Evolutionary conservation across 2,329 filamentous ascomycete species (phyloP), one percentile per base, ranked within the genome.

Genomic region (Penicillium psychrosexuale): DNA sequence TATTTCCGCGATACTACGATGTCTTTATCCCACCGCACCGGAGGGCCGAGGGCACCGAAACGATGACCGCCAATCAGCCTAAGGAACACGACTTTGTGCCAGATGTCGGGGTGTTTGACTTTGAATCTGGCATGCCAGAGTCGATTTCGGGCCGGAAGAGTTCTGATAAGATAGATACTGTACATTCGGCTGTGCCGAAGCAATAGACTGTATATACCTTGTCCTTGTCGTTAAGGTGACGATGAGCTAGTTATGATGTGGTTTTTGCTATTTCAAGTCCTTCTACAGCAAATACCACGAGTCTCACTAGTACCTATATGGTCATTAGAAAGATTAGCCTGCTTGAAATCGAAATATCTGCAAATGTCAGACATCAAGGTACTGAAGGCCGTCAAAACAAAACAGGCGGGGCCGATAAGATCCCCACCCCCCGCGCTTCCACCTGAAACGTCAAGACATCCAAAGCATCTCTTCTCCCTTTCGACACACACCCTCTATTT

Each of bases 1-100:
- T 83, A 5, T 65, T 82, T 30, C 82, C 82, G 3, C 73, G 79
- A 9, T 84, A 81, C 69, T 83, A 80, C 59, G 75, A 82, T 59
- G 67, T 77, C 4, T 76, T 84, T 33, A 77, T 84, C 33, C 81
- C 82, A 0, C 61, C 72, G 0, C 61, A 72, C 3, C 75, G 82
- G 1, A 70, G 74, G 0, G 67, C 68, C 8, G 81, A 84, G 50
- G 81, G 80, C 5, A 55, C 36, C 3, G 46, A 55, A 40, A 12
- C 34, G 3, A 57, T 43, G 3, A 28, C 24, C 13, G 31, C 45
- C 31, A 40, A 24, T 46, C 31, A 47, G 27, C 42, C 34, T 13
- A 52, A 47, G 33, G 27, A 52, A 22, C 49, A 52, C 6, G 31
- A 36, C 15, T 42, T 42, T 28, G n/a, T 45, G 1, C 22, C 31